A percentile compares a stretch with the other conserved stretches of the same genome.
Evolutionary conservation across 2,329 filamentous ascomycete species (phyloP).

Genomic region (Botrytis fabae): DNA sequence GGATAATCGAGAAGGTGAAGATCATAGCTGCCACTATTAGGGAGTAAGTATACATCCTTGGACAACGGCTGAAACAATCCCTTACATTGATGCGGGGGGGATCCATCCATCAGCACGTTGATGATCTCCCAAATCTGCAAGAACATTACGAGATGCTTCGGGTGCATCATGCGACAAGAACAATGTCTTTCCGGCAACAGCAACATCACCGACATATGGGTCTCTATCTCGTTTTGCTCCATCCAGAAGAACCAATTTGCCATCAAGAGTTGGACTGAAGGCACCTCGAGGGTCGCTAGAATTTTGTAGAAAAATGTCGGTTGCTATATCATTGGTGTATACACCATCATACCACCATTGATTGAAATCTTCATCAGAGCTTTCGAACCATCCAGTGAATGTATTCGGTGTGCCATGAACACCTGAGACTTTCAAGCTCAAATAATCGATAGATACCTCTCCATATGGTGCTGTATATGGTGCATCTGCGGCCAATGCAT

Average conservation of each 20-base stretch:
- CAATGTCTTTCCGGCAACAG: conserved; percentile 49
- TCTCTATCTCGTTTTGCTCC: conserved; percentile 55
- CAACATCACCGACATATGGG: conserved; percentile 54
- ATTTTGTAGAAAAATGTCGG: conserved; percentile 48
- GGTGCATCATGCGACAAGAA: conserved; percentile 50
- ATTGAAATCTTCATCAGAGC: conserved; percentile 50
- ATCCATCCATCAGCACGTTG: conserved; percentile 55
- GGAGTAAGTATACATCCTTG: not conserved
- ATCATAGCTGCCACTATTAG: conserved; percentile 46
- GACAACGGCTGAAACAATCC: not conserved
- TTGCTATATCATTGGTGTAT: conserved; percentile 53
- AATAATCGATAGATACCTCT: conserved; percentile 46
- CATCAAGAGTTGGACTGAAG: conserved; percentile 46
- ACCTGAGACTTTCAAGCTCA: conserved; percentile 48
- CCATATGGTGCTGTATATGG: conserved; percentile 49
- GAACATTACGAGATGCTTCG: conserved; percentile 47
- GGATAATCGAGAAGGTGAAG: conserved; percentile 54
- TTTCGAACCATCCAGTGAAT: conserved; percentile 54
- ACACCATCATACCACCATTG: conserved; percentile 56
- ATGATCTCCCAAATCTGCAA: conserved; percentile 51
- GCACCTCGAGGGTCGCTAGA: conserved; percentile 52
- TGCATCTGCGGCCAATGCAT: conserved; percentile 46
- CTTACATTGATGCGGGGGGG: conserved; percentile 53
- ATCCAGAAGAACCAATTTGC: conserved; percentile 51
- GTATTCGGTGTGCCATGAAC: conserved; percentile 51